Evolutionary conservation across 75 land plant genomes (phyloP), one percentile per base, ranked within the genome.

Genomic region (Pinus albicaulis): DNA sequence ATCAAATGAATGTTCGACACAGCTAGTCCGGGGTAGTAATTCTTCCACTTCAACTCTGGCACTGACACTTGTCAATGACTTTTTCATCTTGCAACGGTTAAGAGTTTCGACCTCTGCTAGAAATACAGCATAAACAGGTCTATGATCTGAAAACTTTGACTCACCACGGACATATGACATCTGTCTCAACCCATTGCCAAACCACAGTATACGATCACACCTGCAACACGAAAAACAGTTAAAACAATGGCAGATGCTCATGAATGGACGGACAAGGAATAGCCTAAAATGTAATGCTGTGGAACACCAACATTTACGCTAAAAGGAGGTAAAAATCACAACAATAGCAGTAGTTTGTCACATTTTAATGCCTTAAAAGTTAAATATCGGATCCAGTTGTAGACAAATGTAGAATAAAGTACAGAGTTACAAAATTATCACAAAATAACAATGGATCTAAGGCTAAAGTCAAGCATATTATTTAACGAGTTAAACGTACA

Each of bases 201-300:
- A 79, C 99, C 99, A 96, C 59, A 96, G 76, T 20, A 96, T 92
- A 6, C 99, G 85, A 64, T 96, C 99, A 80, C 99, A 96, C 99
- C 99, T 96, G 78, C 74, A 73, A 4, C 52, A 41, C 20, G 53
- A 41, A 68, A 8, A 68, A 20, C 4, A 38, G 71, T 68, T 68
- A 23, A 23, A 61, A 61, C 24, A 24, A 61, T 24, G 26, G 13
- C 8, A 61, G 15, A 11, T 48, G 14, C 64, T 61, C 24, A 25
- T 61, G 28, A 61, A 61, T 7, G 64, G 64, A 12, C 14, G 26
- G 1, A 61, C 28, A 24, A 61, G 15, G 7, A 25, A 61, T 8
- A 26, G 11, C 26, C 28, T 48, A 61, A 12, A 25, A 8, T 61
- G 64, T 34, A 24, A 24, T 61, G 63, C 7, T 25, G 31, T 13